A percentile compares a stretch with the other conserved stretches of the same genome.
Conservation (phyloP, 805 yeast species). For the Sugiyamaella chiloensis region DNA sequence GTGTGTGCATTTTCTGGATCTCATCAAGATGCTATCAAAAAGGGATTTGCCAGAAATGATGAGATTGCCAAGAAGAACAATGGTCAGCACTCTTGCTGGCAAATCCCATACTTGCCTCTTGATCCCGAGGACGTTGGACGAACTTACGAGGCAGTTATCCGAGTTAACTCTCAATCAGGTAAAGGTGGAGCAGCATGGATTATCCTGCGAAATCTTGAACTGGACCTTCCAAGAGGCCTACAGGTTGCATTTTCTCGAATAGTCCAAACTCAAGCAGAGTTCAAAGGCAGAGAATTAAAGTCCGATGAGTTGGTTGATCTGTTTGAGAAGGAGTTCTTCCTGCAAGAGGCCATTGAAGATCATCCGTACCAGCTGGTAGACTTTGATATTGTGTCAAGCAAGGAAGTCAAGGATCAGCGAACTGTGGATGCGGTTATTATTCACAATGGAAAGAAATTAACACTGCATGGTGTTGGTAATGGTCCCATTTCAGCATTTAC, state of each 20-base stretch:
- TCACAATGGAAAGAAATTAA: constrained; percentile 40
- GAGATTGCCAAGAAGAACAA: constrained; percentile 34
- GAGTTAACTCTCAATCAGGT: constrained; percentile 85
- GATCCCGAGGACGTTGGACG: constrained; percentile 85
- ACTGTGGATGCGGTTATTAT: constrained; percentile 48
- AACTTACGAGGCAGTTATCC: constrained; percentile 86
- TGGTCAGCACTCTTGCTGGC: constrained; percentile 48
- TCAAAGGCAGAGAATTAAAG: constrained; percentile 66
- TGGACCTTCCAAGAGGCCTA: constrained; percentile 77
- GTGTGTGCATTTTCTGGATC: constrained; percentile 83
- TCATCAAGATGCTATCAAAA: constrained; percentile 87
- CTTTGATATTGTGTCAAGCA: constrained; percentile 41
- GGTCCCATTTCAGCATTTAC: constrained; percentile 80
- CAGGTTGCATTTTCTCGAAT: constrained; percentile 71
- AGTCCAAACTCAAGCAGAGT: constrained; percentile 69
- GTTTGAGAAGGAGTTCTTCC: constrained; percentile 58
- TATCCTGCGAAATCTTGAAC: constrained; percentile 67
- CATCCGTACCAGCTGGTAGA: constrained; percentile 40
- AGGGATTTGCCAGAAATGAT: constrained; percentile 54
- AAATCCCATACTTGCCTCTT: constrained; percentile 76
- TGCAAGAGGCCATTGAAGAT: constrained; percentile 31
- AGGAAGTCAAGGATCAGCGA: constrained; percentile 43
- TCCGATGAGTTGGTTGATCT: constrained; percentile 60
- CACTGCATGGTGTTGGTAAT: constrained; percentile 63
- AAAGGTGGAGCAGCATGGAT: constrained; percentile 92